Base-by-base conservation (phyloP, 176 grass and related monocot genomes). In the Carex pumila region DNA sequence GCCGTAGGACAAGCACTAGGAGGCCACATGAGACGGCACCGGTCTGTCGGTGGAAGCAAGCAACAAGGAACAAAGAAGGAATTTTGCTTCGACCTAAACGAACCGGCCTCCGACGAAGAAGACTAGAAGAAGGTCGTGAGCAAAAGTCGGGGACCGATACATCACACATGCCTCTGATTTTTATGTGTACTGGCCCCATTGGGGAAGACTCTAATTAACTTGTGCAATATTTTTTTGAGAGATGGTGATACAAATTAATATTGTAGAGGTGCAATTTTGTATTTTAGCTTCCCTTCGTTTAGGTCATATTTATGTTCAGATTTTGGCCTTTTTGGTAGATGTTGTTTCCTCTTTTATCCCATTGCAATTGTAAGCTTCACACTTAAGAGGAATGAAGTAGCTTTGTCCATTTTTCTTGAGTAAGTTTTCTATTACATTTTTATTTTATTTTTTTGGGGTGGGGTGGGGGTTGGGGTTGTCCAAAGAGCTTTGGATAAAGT, bases 21-120 rank as follows among this genome's bases (percentile, higher is more conserved):
- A 60, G 84, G 84, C 39, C 84, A 85, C 39, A 85, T 85, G 85
- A 68, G 85, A 36, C 79, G 79, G 14, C 85, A 87, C 65, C 65
- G 79, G 9, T 47, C 89, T 3, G 65, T 86, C 5, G 79, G 67
- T 57, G 70, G 55, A 59, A 69, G 34, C 22, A 85, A 85, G 36
- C 61, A 85, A 52, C 68, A 25, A 10, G 22, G 32, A 47, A 72
- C 18, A 32, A 71, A 71, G 59, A 81, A 79, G 75, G 77, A 25
- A 37, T 77, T 77, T 31, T n/a, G 74, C 9, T 80, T 86, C 12
- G 50, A 86, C 63, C 63, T 86, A 50, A 66, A 79, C 4, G 12
- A 67, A 19, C 73, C 49, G 5, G 73, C 30, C 5, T 60, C 73
- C 12, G 76, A 81, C 3, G 73, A 77, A 50, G 72, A 63, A 50